A percentile compares a stretch with the other conserved stretches of the same genome.
phyloP scores from a whole-genome alignment of 331 rosid genomes.

The Phaseolus coccineus region DNA sequence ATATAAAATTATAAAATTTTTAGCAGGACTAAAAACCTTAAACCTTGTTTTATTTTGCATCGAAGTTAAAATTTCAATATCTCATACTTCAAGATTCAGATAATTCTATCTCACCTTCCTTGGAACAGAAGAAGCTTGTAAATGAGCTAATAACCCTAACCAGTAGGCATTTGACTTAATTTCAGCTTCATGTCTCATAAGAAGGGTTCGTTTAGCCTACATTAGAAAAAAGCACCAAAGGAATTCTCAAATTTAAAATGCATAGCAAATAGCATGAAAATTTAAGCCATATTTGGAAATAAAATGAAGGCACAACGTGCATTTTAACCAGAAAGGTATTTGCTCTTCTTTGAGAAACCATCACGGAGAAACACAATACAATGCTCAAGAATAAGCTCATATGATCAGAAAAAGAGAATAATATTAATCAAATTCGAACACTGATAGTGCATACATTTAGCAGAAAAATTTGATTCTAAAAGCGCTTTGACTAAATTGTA shows the following conservation, averaged over 20 bases:
- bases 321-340: conserved; percentile 32
- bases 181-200: conserved; percentile 99
- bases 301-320: conserved; percentile 14
- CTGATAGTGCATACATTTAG: conserved; percentile 8
- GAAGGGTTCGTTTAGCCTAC: conserved; percentile 92
- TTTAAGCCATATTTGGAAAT: conserved; percentile 1
- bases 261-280: conserved; percentile 14
- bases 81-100: conserved; percentile 26
- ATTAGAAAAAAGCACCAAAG: conserved; percentile 44
- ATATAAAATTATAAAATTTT: conserved; percentile 5
- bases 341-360: neutral
- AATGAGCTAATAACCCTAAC: conserved; percentile 96
- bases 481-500: conserved; percentile 22
- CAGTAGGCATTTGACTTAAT: conserved; percentile 94
- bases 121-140: conserved; percentile 95
- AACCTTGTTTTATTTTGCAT: conserved; percentile 20
- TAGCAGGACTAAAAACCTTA: conserved; percentile 6
- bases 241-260: conserved; percentile 16
- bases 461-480: neutral
- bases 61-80: neutral
- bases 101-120: conserved; percentile 76
- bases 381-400: conserved; percentile 20
- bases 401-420: neutral
- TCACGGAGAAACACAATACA: conserved; percentile 3
- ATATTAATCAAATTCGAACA: neutral